phyloP scores from a whole-genome alignment of 1,284 basidiomycete species.

The Wolfiporia cocos region DNA sequence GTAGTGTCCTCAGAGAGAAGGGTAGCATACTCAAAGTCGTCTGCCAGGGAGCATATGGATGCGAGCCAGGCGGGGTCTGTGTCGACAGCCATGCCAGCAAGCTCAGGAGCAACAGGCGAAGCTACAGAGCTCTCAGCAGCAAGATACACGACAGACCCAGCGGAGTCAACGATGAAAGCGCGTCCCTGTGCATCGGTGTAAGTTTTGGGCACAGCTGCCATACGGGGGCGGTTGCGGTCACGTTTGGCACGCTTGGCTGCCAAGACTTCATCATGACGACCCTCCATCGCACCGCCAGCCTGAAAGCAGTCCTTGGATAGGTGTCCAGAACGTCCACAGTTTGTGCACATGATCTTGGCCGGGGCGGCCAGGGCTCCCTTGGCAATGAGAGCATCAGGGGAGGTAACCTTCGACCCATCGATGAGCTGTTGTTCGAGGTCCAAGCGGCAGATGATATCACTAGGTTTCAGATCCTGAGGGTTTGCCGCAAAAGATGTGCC shows the following conservation, averaged over 20 bases:
- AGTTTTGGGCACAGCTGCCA: background rate
- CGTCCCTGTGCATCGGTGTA: background rate
- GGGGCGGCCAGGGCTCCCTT: background rate
- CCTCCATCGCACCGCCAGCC: constrained; percentile 4
- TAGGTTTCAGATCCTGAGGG: background rate
- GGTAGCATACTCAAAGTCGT: background rate
- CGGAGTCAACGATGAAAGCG: constrained; percentile 1
- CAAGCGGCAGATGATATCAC: constrained; percentile 5
- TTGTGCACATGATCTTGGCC: constrained; percentile 1
- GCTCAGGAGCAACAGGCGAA: background rate
- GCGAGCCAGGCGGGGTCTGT: background rate
- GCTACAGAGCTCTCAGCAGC: background rate
- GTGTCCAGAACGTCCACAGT: constrained; percentile 8
- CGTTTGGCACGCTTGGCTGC: background rate
- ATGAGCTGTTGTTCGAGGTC: constrained; percentile 5
- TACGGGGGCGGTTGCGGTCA: too few species aligned
- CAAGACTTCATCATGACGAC: background rate
- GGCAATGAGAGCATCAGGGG: background rate
- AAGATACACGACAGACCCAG: background rate
- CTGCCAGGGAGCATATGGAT: background rate
- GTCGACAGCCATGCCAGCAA: background rate
- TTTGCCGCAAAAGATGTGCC: constrained; percentile 1
- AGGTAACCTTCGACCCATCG: background rate
- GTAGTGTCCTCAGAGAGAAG: background rate
- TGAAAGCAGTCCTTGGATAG: constrained; percentile 3